phyloP scores from a whole-genome alignment of 345 rosid species.

The Sapria himalayana region DNA sequence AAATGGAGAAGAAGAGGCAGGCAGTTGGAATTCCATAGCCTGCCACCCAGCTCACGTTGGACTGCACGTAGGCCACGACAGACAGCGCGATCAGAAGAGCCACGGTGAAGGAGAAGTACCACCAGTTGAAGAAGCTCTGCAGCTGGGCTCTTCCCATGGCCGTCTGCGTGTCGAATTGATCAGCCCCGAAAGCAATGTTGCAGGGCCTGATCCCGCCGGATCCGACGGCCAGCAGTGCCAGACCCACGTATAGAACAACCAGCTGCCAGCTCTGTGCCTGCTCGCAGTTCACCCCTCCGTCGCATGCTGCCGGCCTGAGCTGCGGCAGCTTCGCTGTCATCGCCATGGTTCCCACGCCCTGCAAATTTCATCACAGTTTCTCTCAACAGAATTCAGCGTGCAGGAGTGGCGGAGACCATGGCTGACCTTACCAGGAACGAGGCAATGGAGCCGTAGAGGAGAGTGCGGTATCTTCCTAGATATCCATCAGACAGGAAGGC shows the following conservation, averaged over 20 bases:
- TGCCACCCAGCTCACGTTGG: slow-evolving; percentile 43
- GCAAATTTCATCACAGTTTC: background rate
- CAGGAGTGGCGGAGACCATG: background rate
- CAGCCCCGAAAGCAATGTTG: slow-evolving; percentile 71
- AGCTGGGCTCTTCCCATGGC: slow-evolving; percentile 29
- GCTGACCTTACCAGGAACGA: slow-evolving; percentile 40
- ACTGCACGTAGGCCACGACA: slow-evolving; percentile 40
- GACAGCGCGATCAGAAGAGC: slow-evolving; percentile 37
- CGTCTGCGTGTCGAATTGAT: slow-evolving; percentile 39
- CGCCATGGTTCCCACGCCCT: slow-evolving; percentile 48
- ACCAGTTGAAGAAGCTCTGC: slow-evolving; percentile 64
- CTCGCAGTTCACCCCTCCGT: slow-evolving; percentile 11
- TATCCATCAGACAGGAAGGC: slow-evolving; percentile 46
- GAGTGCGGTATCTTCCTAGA: slow-evolving; percentile 39
- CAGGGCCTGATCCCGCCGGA: slow-evolving; percentile 60
- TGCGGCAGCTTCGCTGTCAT: slow-evolving; percentile 24
- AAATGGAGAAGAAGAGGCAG: slow-evolving; percentile 26
- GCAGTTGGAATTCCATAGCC: slow-evolving; percentile 43
- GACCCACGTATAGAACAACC: slow-evolving; percentile 19
- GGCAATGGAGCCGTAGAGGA: slow-evolving; percentile 27
- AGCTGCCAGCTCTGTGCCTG: slow-evolving; percentile 30
- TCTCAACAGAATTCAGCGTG: too few species aligned
- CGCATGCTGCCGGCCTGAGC: slow-evolving; percentile 27
- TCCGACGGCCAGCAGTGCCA: slow-evolving; percentile 35
- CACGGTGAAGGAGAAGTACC: slow-evolving; percentile 56